Evolutionary conservation across 495 filamentous ascomycete genomes (phyloP), one percentile per base, ranked within the genome.

Genomic region (Xeromyces bisporus): DNA sequence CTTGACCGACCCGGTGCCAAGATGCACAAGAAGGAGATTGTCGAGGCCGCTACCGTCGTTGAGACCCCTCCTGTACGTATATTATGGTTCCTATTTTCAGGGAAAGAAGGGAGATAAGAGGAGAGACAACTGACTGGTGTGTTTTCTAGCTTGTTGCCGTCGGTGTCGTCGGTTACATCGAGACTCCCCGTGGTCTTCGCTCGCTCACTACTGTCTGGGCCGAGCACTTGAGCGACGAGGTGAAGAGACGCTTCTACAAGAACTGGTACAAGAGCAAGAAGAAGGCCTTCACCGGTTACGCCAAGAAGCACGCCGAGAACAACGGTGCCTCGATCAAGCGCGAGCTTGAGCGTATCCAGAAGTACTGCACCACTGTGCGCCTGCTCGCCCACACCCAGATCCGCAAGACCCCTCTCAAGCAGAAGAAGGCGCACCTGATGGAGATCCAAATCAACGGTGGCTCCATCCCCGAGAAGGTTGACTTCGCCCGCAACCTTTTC

Each of bases 251-350:
- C 56, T 99, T 99, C 82, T 99, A 99, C 79, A 99, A 99, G 84
- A 99, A 99, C 75, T 99, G 91, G 91, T 99, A 99, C 80, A 92
- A 91, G 73, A 80, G 72, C 72, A 99, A 99, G 86, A 96, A 93
- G 82, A 99, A 99, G 85, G 91, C 91, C 35, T 99, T 96, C 73
- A 99, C 91, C 70, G 93, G 91, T 73, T 99, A 99, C 66, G 80
- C 91, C 72, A 96, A 94, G 82, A 87, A 92, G 74, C 82, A 96
- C 77, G 79, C 91, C 44, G 85, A 93, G 61, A 77, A 64, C 67
- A 75, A 53, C 63, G 87, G 81, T 48, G 67, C 81, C 47, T 79
- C 82, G 43, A 77, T 97, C 68, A 81, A 77, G 58, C 78, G 80
- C 58, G 91, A 99, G 66, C 78, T 96, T 46, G 87, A 93, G 74